phyloP scores from a whole-genome alignment of 495 filamentous ascomycete genomes.

The Glarea lozoyensis region DNA sequence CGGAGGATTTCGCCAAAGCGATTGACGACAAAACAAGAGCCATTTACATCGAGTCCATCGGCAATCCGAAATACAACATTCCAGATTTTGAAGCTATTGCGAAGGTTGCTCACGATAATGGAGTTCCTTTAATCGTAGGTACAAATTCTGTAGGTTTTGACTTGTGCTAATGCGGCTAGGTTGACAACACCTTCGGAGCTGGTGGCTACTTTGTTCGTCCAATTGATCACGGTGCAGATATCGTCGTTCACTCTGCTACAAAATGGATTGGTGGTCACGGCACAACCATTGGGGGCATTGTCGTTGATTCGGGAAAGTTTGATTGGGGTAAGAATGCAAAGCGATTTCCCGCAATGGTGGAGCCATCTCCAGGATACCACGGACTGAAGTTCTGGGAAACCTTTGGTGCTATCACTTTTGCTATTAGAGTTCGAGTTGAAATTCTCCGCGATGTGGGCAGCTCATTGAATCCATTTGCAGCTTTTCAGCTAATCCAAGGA shows the following conservation, averaged over 20 bases:
- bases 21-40: conserved; percentile 97
- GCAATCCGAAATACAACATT: conserved; percentile 92
- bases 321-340: conserved; percentile 87
- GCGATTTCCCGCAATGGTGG: conserved; percentile 88
- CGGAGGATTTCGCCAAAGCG: conserved; percentile 69
- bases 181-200: conserved; percentile 97
- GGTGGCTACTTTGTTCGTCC: conserved; percentile 87
- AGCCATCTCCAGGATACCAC: conserved; percentile 90
- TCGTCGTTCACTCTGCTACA: conserved; percentile 90
- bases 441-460: conserved; percentile 83
- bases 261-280: conserved; percentile 99
- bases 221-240: conserved; percentile 89
- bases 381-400: conserved; percentile 97
- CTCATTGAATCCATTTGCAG: conserved; percentile 83
- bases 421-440: conserved; percentile 71
- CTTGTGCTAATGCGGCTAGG: conserved; percentile 30
- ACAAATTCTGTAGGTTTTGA: not conserved
- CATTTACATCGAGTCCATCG: conserved; percentile 93
- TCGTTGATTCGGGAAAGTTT: conserved; percentile 91
- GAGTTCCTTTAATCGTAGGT: conserved; percentile 76
- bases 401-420: conserved; percentile 77
- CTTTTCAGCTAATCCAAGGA: conserved; percentile 88
- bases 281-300: conserved; percentile 85
- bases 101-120: conserved; percentile 69
- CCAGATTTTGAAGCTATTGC: conserved; percentile 82